These are phyloP conservation scores for Vicia villosa DNA, from an alignment of 306 rosid species.

Conservation along the genomic window DNA sequence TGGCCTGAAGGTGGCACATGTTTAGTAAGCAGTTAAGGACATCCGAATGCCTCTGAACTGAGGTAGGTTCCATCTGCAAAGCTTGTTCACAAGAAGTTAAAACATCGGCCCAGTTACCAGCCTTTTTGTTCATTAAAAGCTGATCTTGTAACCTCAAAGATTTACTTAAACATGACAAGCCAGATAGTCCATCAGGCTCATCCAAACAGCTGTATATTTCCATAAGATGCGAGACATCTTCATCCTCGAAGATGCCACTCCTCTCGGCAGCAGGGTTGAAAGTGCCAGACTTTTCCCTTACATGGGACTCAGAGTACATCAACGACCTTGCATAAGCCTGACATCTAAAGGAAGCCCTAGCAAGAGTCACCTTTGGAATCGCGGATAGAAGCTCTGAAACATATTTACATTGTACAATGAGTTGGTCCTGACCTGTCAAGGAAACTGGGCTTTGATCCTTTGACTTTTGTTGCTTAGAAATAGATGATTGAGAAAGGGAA, in stretches of 20 bases:
- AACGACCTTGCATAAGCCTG: conserved; percentile 96
- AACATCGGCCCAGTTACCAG: conserved; percentile 97
- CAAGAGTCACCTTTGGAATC: conserved; percentile 83
- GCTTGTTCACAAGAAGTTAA: conserved; percentile 95
- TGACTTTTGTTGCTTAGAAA: conserved; percentile 72
- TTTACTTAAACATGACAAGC: conserved; percentile 77
- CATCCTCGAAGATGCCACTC: conserved; percentile 81
- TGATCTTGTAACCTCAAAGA: conserved; percentile 83
- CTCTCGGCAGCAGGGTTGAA: conserved; percentile 97
- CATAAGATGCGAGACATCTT: conserved; percentile 89
- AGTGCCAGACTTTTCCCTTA: conserved; percentile 86
- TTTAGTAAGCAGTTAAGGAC: conserved; percentile 88
- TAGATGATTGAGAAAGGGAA: conserved; percentile 55
- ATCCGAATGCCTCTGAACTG: conserved; percentile 96
- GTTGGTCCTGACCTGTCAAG: conserved; percentile 62
- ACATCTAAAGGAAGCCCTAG: conserved; percentile 91
- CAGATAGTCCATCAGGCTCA: conserved; percentile 96
- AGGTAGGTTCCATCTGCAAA: conserved; percentile 89
- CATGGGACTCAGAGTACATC: conserved; percentile 88
- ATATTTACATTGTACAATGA: conserved; percentile 73
- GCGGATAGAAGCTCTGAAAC: conserved; percentile 86
- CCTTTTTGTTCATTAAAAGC: conserved; percentile 79
- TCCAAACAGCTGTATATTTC: conserved; percentile 90
- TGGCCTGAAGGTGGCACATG: conserved; percentile 99
- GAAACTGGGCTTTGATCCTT: conserved; percentile 59